phyloP scores from a whole-genome alignment of 2,329 filamentous ascomycete genomes.

The Anisogramma anomala region DNA sequence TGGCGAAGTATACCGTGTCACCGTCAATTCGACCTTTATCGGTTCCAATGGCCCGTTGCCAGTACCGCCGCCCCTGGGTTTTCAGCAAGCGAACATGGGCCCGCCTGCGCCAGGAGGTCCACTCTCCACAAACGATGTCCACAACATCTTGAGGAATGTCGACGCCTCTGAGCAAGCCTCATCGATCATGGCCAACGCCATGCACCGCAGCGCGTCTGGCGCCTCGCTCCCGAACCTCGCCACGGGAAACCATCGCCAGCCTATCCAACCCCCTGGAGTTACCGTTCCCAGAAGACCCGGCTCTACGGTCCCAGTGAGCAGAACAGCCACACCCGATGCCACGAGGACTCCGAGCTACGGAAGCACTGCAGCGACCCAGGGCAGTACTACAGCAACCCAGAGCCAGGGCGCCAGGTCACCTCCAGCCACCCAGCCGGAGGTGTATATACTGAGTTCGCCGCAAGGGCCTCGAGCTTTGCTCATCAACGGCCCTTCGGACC shows the following conservation, averaged over 20 bases:
- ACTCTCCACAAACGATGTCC: slow-evolving; percentile 32
- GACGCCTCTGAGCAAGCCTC: slow-evolving; percentile 36
- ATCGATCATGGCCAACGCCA: slow-evolving; percentile 32
- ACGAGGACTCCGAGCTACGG: slow-evolving; percentile 24
- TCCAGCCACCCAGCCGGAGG: slow-evolving; percentile 30
- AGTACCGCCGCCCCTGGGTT: slow-evolving; percentile 16
- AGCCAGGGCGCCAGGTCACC: slow-evolving; percentile 14
- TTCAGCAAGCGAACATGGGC: slow-evolving; percentile 12
- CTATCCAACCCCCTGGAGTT: slow-evolving; percentile 28
- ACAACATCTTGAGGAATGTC: slow-evolving; percentile 33
- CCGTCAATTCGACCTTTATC: slow-evolving; percentile 33
- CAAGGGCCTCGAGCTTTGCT: slow-evolving; percentile 47
- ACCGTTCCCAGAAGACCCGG: slow-evolving; percentile 28
- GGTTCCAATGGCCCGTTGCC: slow-evolving; percentile 9
- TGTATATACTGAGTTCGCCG: slow-evolving; percentile 51
- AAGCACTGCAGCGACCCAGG: slow-evolving; percentile 18
- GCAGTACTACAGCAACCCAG: slow-evolving; percentile 18
- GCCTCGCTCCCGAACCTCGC: slow-evolving; percentile 30
- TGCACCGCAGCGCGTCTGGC: slow-evolving; percentile 40
- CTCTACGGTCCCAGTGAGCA: slow-evolving; percentile 31
- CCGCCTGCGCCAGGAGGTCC: slow-evolving; percentile 20
- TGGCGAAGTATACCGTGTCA: slow-evolving; percentile 40
- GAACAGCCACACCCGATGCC: slow-evolving; percentile 36
- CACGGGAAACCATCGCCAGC: slow-evolving; percentile 21
- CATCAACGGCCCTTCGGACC: slow-evolving; percentile 38